phyloP scores from a whole-genome alignment of 1,284 basidiomycete genomes.

The Leccinum cinnamomeum region DNA sequence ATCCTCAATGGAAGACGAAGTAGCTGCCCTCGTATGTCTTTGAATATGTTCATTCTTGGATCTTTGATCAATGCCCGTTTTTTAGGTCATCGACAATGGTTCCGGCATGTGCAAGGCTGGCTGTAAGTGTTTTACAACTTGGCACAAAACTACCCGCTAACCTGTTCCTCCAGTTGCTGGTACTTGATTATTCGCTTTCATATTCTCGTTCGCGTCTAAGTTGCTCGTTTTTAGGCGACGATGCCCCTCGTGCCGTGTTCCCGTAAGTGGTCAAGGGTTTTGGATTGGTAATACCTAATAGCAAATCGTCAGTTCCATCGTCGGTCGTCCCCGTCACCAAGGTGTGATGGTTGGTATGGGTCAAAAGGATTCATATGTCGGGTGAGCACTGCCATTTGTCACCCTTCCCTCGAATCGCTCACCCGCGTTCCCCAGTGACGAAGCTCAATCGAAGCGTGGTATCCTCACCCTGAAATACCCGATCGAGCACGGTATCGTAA shows the following conservation, averaged over 20 bases:
- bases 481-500: conserved; percentile 80
- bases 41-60: background rate
- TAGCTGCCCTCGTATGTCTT: conserved; percentile 43
- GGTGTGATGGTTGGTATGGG: conserved; percentile 87
- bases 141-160: conserved; percentile 8
- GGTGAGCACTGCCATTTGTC: conserved; percentile 40
- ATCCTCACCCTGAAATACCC: conserved; percentile 87
- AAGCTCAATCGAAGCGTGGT: conserved; percentile 92
- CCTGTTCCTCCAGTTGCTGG: conserved; percentile 25
- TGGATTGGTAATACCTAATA: conserved; percentile 11
- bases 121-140: conserved; percentile 34
- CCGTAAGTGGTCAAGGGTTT: conserved; percentile 44
- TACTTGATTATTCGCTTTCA: conserved; percentile 3
- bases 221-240: conserved; percentile 52
- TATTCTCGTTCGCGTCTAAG: conserved; percentile 10
- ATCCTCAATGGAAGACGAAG: conserved; percentile 44
- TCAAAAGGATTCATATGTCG: conserved; percentile 81
- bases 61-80: background rate
- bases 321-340: conserved; percentile 84
- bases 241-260: conserved; percentile 77
- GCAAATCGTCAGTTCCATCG: conserved; percentile 59
- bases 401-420: background rate
- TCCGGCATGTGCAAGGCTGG: conserved; percentile 77
- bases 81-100: conserved; percentile 61
- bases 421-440: conserved; percentile 53